Conservation (phyloP, 139 green algal genomes). For the Picochlorum sp. region DNA sequence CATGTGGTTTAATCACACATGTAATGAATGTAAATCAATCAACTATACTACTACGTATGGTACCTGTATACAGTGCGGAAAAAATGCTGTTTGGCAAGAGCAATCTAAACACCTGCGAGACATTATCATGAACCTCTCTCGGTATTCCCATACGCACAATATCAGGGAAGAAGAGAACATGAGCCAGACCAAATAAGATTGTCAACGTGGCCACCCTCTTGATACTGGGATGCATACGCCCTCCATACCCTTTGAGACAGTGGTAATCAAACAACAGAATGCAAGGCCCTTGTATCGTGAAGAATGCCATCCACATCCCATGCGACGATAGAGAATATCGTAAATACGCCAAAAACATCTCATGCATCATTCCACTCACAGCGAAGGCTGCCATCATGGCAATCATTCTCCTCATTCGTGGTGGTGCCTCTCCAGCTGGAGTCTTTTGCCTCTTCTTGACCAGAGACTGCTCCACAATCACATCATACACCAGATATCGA, state of each 20-base stretch:
- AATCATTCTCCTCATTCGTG: conserved; percentile 1
- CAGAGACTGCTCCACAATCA: conserved; percentile 27
- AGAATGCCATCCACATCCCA: conserved; percentile 9
- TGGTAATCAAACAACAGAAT: conserved; percentile 4
- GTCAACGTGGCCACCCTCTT: neutral
- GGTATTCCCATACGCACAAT: conserved; percentile 9
- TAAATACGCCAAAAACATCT: conserved; percentile 26
- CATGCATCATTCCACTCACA: conserved; percentile 33
- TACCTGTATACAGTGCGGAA: no score
- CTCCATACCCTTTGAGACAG: no score
- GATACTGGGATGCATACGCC: no score
- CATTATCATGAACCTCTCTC: conserved; percentile 3
- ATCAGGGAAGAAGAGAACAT: conserved; percentile 9
- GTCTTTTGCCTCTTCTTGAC: conserved; percentile 10
- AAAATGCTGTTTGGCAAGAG: neutral
- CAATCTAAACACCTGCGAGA: neutral
- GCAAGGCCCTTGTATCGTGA: conserved; percentile 9
- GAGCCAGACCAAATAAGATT: neutral
- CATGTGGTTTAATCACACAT: no score
- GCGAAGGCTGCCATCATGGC: conserved; percentile 19
- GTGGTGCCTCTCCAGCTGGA: no score
- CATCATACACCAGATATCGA: conserved; percentile 31
- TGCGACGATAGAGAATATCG: neutral
- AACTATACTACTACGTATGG: no score
- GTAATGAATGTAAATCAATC: no score